Base-by-base conservation (phyloP, 129 eudicot species). In the Rutidosis leptorrhynchoides region DNA sequence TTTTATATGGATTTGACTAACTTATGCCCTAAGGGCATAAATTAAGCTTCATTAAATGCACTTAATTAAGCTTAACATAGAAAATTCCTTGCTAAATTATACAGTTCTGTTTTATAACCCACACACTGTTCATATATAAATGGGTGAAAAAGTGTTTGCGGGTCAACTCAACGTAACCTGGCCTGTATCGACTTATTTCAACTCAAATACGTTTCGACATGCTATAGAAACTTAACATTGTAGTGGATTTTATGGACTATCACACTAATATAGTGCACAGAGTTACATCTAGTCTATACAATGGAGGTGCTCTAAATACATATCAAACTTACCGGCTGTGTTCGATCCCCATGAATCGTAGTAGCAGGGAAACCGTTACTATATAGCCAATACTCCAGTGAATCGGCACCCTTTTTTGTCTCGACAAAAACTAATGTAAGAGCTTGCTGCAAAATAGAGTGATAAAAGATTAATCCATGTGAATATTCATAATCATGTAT, bases 361-460 rank as follows among this genome's bases (percentile, higher is more conserved):
- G 75, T 71, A 45, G 75, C 75, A 22, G 75, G 75, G 61, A 88
- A 88, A 24, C 87, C 87, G 71, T 88, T 85, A 9, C 40, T 24
- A 58, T 59, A 76, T 64, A 88, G 72, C 90, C 89, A 85, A 56
- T 88, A 70, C 59, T 88, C 96, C 73, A 88, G 83, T 59, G 89
- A 71, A 64, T 88, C 96, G 28, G 96, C 96, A 23, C 96, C 96
- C 70, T 88, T 88, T 69, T 88, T 88, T 28, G 96, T 88, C 80
- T 88, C 96, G 65, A 88, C 93, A 65, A 88, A 88, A 26, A 70
- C 74, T 58, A 53, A 85, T 82, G 71, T 89, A 88, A 30, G 96
- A 76, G 78, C 90, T 85, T 67, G 94, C 87, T 71, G 93, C 87
- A 69, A 78, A 43, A 9, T 27, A 25, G 46, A 35, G 22, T 21